A percentile compares a stretch with the other conserved stretches of the same genome.
phyloP scores from a whole-genome alignment of 2,329 filamentous ascomycete genomes.

The Waltergamsia citrina region DNA sequence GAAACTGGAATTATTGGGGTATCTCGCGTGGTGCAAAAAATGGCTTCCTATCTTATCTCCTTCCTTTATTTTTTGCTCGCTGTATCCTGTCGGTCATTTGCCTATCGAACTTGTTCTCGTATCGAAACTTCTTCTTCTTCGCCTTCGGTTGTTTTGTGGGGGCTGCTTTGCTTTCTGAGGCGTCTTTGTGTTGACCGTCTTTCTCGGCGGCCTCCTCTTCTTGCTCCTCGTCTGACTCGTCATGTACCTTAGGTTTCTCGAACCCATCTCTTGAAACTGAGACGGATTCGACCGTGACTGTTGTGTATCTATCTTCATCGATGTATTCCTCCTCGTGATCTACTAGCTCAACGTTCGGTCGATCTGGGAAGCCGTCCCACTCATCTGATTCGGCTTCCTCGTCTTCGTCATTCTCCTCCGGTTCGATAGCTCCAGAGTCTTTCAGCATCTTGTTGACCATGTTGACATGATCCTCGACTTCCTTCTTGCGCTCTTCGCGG shows the following conservation, averaged over 20 bases:
- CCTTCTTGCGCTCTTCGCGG: conserved; percentile 70
- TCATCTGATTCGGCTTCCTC: conserved; percentile 36
- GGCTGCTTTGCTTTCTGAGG: conserved; percentile 18
- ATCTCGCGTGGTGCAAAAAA: no score
- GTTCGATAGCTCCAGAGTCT: conserved; percentile 40
- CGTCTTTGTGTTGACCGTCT: conserved; percentile 15
- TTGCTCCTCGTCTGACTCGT: conserved; percentile 14
- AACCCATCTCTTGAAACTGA: conserved; percentile 68
- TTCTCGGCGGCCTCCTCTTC: conserved; percentile 14
- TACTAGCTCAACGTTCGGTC: conserved; percentile 38
- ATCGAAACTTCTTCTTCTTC: conserved; percentile 86
- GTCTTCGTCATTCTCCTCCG: conserved; percentile 26
- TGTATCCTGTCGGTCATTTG: conserved; percentile 63
- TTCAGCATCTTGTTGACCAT: conserved; percentile 63
- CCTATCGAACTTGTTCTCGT: conserved; percentile 81
- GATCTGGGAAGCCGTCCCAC: conserved; percentile 58
- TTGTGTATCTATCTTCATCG: conserved; percentile 93
- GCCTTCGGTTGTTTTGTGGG: conserved; percentile 9
- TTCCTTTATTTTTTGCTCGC: conserved; percentile 50
- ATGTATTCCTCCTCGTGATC: conserved; percentile 90
- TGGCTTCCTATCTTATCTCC: conserved; percentile 8
- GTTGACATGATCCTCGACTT: conserved; percentile 74
- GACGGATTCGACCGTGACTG: conserved; percentile 86
- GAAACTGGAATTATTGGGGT: conserved; percentile 17
- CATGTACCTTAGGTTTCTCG: conserved; percentile 35